Base-by-base conservation (phyloP, 768 basidiomycete species). In the Crepidotus variabilis region DNA sequence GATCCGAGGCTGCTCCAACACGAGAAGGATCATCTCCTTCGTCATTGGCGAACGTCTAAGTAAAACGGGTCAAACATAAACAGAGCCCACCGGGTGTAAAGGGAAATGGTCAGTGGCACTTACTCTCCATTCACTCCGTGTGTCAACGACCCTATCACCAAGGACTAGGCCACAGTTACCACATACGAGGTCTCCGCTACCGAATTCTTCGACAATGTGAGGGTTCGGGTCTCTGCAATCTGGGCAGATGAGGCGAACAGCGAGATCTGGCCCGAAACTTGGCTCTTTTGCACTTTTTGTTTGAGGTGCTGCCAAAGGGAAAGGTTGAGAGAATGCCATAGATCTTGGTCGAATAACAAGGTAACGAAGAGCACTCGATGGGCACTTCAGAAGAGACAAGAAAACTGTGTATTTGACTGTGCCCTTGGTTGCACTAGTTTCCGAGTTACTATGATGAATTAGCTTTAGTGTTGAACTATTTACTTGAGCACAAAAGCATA, bases 21-120 rank as follows among this genome's bases (percentile, higher is more conserved):
- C 97, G 97, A 62, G 97, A 98, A 60, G 97, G 97, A 71, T 99
- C 97, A 70, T 98, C 96, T 60, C 96, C 95, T 78, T 99, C 97
- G 65, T 98, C 96, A 69, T 98, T 97, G 62, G 97, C 97, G 72
- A 99, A 99, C 59, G 97, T 98, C 91, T 98, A 65, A 14, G 57
- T 58, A 62, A 51, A 39, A 28, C 28, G 50, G 51, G 34, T 61
- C 21, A 64, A 59, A 63, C 54, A 61, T 28, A 65, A 59, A 63
- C 54, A 28, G 60, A 43, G 52, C 56, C 55, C 50, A 34, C 55
- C 57, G 60, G 58, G 52, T 58, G 60, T 59, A 43, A 51, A 56
- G 34, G 18, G 51, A 18, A 34, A 46, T 34, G 51, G 57, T 45
- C 32, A 61, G 54, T 24, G 54, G n/a, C 13, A 84, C 90, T 79